These are phyloP conservation scores for Croton laevigatus DNA, from an alignment of 441 rosid species.

Conservation along the genomic window DNA sequence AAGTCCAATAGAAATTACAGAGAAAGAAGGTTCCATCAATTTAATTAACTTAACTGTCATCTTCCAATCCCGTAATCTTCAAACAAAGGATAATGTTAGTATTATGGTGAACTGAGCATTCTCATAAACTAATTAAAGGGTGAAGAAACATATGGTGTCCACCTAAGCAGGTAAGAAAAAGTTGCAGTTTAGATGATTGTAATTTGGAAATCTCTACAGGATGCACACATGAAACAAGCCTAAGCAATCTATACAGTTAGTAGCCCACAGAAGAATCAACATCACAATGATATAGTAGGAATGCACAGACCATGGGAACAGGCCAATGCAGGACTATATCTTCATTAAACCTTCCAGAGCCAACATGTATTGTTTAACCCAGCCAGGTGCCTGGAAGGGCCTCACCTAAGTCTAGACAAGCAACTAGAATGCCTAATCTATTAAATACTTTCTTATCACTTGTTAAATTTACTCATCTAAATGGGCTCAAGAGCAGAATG, in stretches of 20 bases:
- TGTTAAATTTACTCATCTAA: not conserved
- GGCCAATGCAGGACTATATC: not conserved
- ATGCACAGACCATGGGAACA: not conserved
- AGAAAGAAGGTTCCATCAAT: conserved; percentile 65
- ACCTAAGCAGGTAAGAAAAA: not conserved
- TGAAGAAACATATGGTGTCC: not conserved
- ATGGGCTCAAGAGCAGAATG: not conserved
- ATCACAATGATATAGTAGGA: not conserved
- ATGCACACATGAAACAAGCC: not conserved
- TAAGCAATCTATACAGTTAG: not conserved
- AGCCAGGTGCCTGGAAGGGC: not conserved
- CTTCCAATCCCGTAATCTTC: conserved; percentile 81
- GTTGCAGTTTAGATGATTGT: not conserved
- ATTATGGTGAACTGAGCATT: conserved; percentile 1
- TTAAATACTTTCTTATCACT: not conserved
- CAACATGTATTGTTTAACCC: not conserved
- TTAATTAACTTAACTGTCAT: conserved; percentile 43
- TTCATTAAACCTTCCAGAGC: not conserved
- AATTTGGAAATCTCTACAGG: not conserved
- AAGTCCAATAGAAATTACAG: conserved; percentile 58
- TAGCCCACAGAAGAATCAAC: not conserved
- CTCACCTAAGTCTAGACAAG: not conserved
- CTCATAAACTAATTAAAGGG: not conserved
- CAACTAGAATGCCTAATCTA: not conserved
- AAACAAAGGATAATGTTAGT: conserved; percentile 23